Base-by-base conservation (phyloP, 768 basidiomycete species). In the Trametes cinnabarina region DNA sequence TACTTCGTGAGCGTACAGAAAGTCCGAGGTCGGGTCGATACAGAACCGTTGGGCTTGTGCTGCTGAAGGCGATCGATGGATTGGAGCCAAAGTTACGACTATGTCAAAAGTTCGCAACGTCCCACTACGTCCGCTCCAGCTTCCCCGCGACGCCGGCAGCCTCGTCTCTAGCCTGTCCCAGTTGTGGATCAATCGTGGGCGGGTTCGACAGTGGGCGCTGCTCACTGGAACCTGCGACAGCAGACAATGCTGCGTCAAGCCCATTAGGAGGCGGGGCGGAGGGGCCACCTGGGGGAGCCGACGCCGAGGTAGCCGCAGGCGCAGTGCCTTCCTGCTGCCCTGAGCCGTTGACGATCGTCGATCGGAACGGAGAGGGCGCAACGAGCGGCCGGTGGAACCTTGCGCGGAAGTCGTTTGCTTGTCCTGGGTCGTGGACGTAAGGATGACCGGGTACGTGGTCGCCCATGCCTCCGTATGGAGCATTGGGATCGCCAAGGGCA, bases 321-420 rank as follows among this genome's bases (percentile, higher is more conserved):
- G 56, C 20, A 2, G 64, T 54, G 25, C 55, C 23, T 12, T 48
- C 37, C 10, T 63, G 65, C 35, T 62, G 68, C 5, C 60, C 51
- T 0, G 64, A 55, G 3, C 58, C 64, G 49, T 57, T 47, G 25
- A 63, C 62, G 43, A 66, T 47, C 19, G 63, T 62, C 10, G 66
- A 68, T 72, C 72, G 69, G 71, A 87, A 88, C 4, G 87, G 86
- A 0, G 83, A 77, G 0, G 85, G 85, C 0, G 79, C 84, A 17
- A 78, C 76, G 47, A 88, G 76, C 2, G 85, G 71, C 22, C 84
- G 76, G 56, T 83, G 84, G 67, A 88, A 88, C 44, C 86, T 83
- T 9, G 82, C 82, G 20, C 86, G 83, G 63, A 87, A 84, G 50
- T 87, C 85, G 63, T 75, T 81, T 11, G 65, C 64, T 42, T 72